phyloP scores from a whole-genome alignment of 176 grass and related monocot genomes.

The Tillandsia leiboldiana region DNA sequence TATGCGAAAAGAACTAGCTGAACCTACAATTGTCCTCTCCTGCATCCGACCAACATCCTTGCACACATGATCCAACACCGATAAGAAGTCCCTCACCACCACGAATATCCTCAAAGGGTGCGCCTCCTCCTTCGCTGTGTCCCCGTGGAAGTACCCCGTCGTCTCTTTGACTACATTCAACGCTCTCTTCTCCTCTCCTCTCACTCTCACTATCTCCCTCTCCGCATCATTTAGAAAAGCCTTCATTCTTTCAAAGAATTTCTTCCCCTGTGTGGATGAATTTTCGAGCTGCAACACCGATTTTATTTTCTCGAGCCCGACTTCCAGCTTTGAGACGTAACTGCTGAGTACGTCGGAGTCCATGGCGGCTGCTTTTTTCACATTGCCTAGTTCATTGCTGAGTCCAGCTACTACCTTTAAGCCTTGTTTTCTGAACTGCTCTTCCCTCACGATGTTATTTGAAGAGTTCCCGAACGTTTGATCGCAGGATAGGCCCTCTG shows the following conservation, averaged over 20 bases:
- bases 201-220: slow-evolving; percentile 54
- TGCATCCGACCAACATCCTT: slow-evolving; percentile 84
- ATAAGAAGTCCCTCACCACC: slow-evolving; percentile 94
- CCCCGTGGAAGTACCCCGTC: slow-evolving; percentile 83
- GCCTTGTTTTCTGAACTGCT: slow-evolving; percentile 78
- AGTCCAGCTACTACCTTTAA: slow-evolving; percentile 73
- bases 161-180: slow-evolving; percentile 70
- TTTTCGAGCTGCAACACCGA: slow-evolving; percentile 66
- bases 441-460: slow-evolving; percentile 45
- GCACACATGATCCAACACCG: slow-evolving; percentile 82
- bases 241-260: slow-evolving; percentile 74
- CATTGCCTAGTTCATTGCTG: slow-evolving; percentile 77
- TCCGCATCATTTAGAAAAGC: slow-evolving; percentile 66
- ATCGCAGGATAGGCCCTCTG: slow-evolving; percentile 54
- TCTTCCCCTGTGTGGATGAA: slow-evolving; percentile 58
- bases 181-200: slow-evolving; percentile 53
- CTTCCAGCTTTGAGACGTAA: slow-evolving; percentile 79
- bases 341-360: slow-evolving; percentile 85
- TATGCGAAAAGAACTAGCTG: slow-evolving; percentile 71
- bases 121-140: slow-evolving; percentile 61
- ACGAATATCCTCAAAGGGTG: slow-evolving; percentile 96
- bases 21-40: slow-evolving; percentile 64
- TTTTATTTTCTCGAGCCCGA: slow-evolving; percentile 63
- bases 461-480: slow-evolving; percentile 25
- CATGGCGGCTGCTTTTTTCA: slow-evolving; percentile 84